A percentile compares a stretch with the other conserved stretches of the same genome.
These are phyloP conservation scores for Citrullus mucosospermus DNA, from an alignment of 306 rosid genomes.

Conservation along the genomic window DNA sequence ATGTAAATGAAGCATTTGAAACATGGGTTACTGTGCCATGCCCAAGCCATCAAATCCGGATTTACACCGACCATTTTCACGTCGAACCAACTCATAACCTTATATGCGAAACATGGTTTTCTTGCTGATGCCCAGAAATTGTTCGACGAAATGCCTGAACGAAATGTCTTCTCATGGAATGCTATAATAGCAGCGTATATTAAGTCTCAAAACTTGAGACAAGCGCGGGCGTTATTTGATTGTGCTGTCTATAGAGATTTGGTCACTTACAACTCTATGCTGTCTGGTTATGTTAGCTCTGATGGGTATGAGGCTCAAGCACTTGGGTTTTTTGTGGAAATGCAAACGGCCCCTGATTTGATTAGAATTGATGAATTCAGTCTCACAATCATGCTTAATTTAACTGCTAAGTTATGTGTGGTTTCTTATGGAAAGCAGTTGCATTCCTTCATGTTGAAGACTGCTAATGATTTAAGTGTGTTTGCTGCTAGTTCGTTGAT, in stretches of 20 bases:
- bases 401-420: conserved; percentile 34
- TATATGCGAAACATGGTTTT: conserved; percentile 28
- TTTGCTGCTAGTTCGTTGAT: conserved; percentile 52
- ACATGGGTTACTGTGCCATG: conserved; percentile 29
- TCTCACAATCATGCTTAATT: conserved; percentile 54
- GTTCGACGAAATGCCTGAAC: conserved; percentile 62
- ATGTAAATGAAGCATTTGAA: conserved; percentile 32
- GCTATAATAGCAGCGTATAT: conserved; percentile 43
- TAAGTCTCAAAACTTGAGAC: conserved; percentile 40
- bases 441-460: conserved; percentile 70
- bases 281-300: conserved; percentile 37
- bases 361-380: conserved; percentile 47
- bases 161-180: conserved; percentile 67
- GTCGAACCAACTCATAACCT: conserved; percentile 46
- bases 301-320: conserved; percentile 43
- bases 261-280: conserved; percentile 63
- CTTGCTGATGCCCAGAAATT: conserved; percentile 37
- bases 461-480: conserved; percentile 36
- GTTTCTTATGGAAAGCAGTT: conserved; percentile 46
- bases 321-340: conserved; percentile 33
- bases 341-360: conserved; percentile 32
- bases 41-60: conserved; percentile 42
- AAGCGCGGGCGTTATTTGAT: conserved; percentile 38
- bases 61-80: conserved; percentile 29
- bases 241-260: conserved; percentile 36